Percentiles rank a stretch among this genome's conserved stretches.
phyloP scores from a whole-genome alignment of 768 basidiomycete species.

The Crepidotus variabilis region DNA sequence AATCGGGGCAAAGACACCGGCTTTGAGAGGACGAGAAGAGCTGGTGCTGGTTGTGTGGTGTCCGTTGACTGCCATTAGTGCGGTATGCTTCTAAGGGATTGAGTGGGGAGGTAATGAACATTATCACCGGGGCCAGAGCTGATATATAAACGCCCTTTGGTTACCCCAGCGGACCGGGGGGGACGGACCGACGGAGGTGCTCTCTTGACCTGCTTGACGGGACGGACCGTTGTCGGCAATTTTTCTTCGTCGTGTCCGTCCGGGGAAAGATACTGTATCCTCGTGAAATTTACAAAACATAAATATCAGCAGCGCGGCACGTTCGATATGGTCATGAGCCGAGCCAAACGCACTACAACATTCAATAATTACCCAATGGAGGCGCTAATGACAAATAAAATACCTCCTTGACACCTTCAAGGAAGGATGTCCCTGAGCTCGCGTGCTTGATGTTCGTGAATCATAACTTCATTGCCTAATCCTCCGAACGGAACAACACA shows the following conservation, averaged over 20 bases:
- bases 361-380: too few relatives aligned
- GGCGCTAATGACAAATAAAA: too few relatives aligned
- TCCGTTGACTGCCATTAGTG: constrained; percentile 41
- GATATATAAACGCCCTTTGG: constrained; percentile 9
- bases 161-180: constrained; percentile 16
- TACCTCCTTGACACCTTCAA: too few relatives aligned
- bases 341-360: too few relatives aligned
- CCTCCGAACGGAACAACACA: too few relatives aligned
- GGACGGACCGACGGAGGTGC: constrained; percentile 19
- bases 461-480: too few relatives aligned
- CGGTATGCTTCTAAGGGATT: constrained; percentile 11
- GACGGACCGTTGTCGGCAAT: constrained; percentile 24
- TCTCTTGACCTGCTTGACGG: constrained; percentile 14
- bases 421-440: too few relatives aligned
- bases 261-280: background rate
- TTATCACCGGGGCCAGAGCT: constrained; percentile 9
- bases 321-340: too few relatives aligned
- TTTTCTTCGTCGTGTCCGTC: background rate
- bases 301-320: background rate
- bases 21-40: constrained; percentile 51
- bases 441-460: too few relatives aligned
- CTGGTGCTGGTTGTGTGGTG: constrained; percentile 24
- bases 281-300: background rate
- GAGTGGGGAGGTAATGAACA: constrained; percentile 8
- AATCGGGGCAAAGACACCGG: constrained; percentile 84